phyloP scores from a whole-genome alignment of 495 filamentous ascomycete species.

The Annulohypoxylon stygium region DNA sequence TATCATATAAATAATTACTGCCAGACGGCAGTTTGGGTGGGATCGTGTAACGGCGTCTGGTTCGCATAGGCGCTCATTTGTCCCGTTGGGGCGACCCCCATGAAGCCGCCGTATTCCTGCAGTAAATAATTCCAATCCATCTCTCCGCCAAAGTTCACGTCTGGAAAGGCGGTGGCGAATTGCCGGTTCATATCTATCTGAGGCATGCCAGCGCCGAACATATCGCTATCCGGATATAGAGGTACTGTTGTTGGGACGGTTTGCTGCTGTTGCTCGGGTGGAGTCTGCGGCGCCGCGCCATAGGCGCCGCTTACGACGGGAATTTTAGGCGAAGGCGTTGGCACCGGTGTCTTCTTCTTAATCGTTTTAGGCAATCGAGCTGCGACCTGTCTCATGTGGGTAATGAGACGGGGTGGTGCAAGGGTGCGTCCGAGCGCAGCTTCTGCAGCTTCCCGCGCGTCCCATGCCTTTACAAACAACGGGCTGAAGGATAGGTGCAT shows the following conservation, averaged over 20 bases:
- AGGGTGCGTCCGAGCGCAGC: constrained; percentile 55
- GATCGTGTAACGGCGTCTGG: constrained; percentile 37
- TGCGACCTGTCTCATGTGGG: constrained; percentile 55
- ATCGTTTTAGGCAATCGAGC: constrained; percentile 42
- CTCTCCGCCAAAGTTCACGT: constrained; percentile 55
- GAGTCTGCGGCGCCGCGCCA: constrained; percentile 33
- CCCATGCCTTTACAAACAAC: constrained; percentile 68
- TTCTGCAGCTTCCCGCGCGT: constrained; percentile 61
- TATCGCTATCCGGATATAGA: constrained; percentile 42
- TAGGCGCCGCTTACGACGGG: constrained; percentile 46
- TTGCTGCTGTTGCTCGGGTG: constrained; percentile 33
- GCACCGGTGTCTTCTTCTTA: constrained; percentile 43
- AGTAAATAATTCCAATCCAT: constrained; percentile 63
- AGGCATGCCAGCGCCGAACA: constrained; percentile 43
- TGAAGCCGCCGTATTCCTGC: constrained; percentile 58
- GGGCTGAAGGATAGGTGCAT: constrained; percentile 65
- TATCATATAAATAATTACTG: constrained; percentile 30
- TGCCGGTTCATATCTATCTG: constrained; percentile 47
- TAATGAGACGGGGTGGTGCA: constrained; percentile 58
- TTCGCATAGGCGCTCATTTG: constrained; percentile 45
- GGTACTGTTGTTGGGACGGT: constrained; percentile 31
- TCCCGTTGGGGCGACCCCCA: constrained; percentile 22
- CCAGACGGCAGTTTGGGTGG: constrained; percentile 31
- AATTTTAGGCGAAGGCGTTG: constrained; percentile 51
- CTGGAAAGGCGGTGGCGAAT: constrained; percentile 51